Conservation (phyloP, 106 monocot species). For the Allium fistulosum region DNA sequence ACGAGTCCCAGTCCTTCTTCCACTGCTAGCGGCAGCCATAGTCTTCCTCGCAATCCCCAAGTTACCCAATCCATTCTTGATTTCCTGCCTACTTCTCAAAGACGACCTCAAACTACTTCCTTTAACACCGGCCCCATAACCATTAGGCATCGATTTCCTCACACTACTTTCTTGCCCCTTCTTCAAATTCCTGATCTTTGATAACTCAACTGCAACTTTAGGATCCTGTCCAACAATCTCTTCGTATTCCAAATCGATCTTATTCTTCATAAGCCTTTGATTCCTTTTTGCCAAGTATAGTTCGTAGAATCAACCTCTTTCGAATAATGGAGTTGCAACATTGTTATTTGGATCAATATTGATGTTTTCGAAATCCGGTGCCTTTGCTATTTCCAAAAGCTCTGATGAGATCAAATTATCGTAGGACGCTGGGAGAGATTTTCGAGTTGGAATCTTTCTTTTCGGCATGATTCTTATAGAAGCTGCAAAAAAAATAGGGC, state of each 20-base stretch:
- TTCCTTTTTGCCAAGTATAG: slow-evolving; percentile 52
- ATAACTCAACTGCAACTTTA: slow-evolving; percentile 32
- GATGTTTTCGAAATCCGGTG: not conserved
- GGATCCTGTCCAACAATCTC: slow-evolving; percentile 26
- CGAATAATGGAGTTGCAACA: slow-evolving; percentile 23
- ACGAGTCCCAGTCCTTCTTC: slow-evolving; percentile 12
- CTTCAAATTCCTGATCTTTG: slow-evolving; percentile 22
- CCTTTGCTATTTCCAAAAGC: slow-evolving; percentile 15
- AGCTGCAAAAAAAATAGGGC: not conserved
- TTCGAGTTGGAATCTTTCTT: slow-evolving; percentile 8
- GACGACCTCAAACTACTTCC: slow-evolving; percentile 29
- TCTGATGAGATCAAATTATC: slow-evolving; percentile 36
- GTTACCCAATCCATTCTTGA: slow-evolving; percentile 18
- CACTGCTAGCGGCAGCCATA: not conserved
- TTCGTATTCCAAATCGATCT: slow-evolving; percentile 10
- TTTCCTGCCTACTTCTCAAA: slow-evolving; percentile 35
- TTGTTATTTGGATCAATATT: no score
- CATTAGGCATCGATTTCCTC: slow-evolving; percentile 34
- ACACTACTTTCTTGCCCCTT: slow-evolving; percentile 9
- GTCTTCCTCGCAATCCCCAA: not conserved
- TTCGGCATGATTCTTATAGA: slow-evolving; percentile 10
- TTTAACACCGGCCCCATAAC: slow-evolving; percentile 20
- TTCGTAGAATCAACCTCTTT: slow-evolving; percentile 58
- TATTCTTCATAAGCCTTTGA: slow-evolving; percentile 56
- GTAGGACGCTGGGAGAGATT: slow-evolving; percentile 10